These are phyloP conservation scores for Talinum fruticosum DNA, from an alignment of 148 eudicot species.

Conservation along the genomic window DNA sequence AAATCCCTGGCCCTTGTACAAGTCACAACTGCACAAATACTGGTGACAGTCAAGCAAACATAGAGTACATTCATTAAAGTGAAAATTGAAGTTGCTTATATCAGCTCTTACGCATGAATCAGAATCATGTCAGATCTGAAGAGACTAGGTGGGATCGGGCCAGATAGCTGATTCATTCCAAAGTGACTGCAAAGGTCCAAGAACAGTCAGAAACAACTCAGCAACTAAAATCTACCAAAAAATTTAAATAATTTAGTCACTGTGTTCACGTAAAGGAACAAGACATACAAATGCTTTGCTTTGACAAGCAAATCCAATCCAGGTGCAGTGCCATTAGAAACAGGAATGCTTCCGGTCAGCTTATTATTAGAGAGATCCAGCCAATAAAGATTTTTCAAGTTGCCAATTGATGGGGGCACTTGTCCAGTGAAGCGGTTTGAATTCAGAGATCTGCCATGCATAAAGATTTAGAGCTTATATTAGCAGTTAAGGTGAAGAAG, in stretches of 20 bases:
- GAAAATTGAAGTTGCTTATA: background rate
- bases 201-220: constrained; percentile 9
- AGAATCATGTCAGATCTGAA: constrained; percentile 63
- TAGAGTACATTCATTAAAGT: background rate
- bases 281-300: constrained; percentile 76
- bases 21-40: background rate
- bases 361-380: constrained; percentile 71
- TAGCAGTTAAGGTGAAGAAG: background rate
- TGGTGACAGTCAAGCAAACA: background rate
- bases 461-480: background rate
- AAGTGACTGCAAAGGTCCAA: constrained; percentile 56
- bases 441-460: constrained; percentile 60
- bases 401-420: constrained; percentile 71
- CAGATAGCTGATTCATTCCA: constrained; percentile 63
- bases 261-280: constrained; percentile 2
- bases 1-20: background rate
- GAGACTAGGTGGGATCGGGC: constrained; percentile 51
- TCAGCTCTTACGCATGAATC: constrained; percentile 71
- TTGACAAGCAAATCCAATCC: constrained; percentile 67
- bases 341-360: constrained; percentile 72
- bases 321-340: constrained; percentile 46
- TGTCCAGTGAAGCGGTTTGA: constrained; percentile 60
- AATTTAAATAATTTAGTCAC: background rate
- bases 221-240: background rate
- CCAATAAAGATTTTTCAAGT: constrained; percentile 56